These are phyloP conservation scores for Naumovozyma baii DNA, from an alignment of 805 yeast species.

Conservation along the genomic window DNA sequence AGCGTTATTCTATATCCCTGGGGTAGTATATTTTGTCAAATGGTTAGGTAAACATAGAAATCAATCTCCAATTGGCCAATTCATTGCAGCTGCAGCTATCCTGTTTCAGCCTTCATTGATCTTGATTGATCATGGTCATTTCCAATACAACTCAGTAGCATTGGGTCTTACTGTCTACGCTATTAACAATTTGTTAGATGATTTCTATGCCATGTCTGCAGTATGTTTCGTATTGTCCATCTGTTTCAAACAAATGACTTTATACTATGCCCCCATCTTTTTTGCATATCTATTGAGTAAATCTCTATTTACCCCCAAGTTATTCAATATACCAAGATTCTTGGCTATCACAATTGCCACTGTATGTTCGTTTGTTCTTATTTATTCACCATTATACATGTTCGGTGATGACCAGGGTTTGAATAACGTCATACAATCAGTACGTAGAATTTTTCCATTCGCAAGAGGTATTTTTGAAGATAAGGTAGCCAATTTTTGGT, in stretches of 20 bases:
- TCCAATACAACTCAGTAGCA: slow-evolving; percentile 93
- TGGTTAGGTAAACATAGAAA: slow-evolving; percentile 55
- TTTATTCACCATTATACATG: slow-evolving; percentile 53
- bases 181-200: slow-evolving; percentile 54
- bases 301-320: slow-evolving; percentile 29
- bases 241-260: slow-evolving; percentile 89
- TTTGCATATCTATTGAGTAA: slow-evolving; percentile 68
- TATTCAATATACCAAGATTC: slow-evolving; percentile 49
- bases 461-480: slow-evolving; percentile 92
- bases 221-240: slow-evolving; percentile 68
- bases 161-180: slow-evolving; percentile 71
- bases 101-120: slow-evolving; percentile 74
- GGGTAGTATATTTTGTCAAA: slow-evolving; percentile 59
- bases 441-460: slow-evolving; percentile 84
- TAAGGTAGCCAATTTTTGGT: slow-evolving; percentile 96
- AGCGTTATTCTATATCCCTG: slow-evolving; percentile 64
- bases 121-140: slow-evolving; percentile 92
- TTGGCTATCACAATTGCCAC: slow-evolving; percentile 58
- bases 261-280: slow-evolving; percentile 84
- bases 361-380: slow-evolving; percentile 38
- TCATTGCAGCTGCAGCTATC: slow-evolving; percentile 67
- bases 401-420: slow-evolving; percentile 31
- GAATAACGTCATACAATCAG: slow-evolving; percentile 35
- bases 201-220: slow-evolving; percentile 58
- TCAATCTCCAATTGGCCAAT: slow-evolving; percentile 62